A percentile compares a stretch with the other conserved stretches of the same genome.
Evolutionary conservation across 305 asterid species (phyloP).

Genomic region (Stenogyne calaminthoides): DNA sequence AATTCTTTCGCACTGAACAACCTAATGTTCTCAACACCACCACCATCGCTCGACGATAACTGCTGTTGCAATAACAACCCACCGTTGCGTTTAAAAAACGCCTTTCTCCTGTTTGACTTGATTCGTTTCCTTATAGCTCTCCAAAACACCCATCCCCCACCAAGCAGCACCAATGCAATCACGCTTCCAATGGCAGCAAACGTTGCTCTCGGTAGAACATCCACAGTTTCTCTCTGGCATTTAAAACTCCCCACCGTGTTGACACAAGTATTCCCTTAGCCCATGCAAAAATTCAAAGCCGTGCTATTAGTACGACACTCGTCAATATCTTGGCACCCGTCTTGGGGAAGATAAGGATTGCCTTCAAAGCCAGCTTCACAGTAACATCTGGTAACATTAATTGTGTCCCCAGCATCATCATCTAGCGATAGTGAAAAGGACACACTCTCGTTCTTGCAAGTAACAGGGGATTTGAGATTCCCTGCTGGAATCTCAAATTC

Average conservation of each 20-base stretch:
- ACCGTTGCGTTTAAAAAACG: constrained; percentile 42
- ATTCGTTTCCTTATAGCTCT: constrained; percentile 14
- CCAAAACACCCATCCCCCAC: constrained; percentile 16
- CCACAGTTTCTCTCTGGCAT: neutral
- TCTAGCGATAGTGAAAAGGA: too few species aligned
- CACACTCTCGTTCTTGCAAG: too few species aligned
- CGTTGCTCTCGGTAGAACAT: neutral
- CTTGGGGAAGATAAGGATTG: constrained; percentile 6
- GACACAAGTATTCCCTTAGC: neutral
- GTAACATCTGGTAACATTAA: neutral
- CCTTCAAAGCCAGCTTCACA: constrained; percentile 10
- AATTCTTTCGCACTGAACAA: constrained; percentile 32
- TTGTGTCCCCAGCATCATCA: too few species aligned
- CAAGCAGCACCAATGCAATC: constrained; percentile 16
- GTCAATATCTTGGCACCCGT: constrained; percentile 14
- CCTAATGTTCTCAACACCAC: constrained; percentile 30
- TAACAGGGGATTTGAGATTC: too few species aligned
- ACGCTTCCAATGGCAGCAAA: constrained; percentile 23
- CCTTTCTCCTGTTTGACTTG: constrained; percentile 22
- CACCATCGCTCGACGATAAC: constrained; percentile 18
- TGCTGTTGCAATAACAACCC: constrained; percentile 41
- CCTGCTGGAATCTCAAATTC: too few species aligned
- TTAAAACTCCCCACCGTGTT: constrained; percentile 11
- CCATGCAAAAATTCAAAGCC: neutral
- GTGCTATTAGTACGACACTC: neutral